Percentiles rank a stretch among this genome's conserved stretches.
Conservation (phyloP, 805 yeast genomes). For the Candida odintsovae region DNA sequence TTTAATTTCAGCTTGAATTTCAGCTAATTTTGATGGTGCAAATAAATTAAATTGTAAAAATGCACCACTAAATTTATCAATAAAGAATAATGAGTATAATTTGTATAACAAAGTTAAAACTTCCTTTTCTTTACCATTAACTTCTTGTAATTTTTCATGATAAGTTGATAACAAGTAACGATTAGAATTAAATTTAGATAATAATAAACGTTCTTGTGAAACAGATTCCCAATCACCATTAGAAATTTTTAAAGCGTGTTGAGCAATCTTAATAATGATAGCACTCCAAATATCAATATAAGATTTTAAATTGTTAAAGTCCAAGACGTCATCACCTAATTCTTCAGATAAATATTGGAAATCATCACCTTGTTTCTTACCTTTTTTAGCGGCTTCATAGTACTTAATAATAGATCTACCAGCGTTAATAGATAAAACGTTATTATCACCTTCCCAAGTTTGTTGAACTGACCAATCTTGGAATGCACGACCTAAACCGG, state of each 20-base stretch:
- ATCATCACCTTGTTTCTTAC: constrained; percentile 26
- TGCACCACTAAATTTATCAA: constrained; percentile 65
- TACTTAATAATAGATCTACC: constrained; percentile 62
- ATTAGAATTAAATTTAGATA: constrained; percentile 37
- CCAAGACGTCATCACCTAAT: constrained; percentile 22
- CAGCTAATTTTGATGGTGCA: constrained; percentile 40
- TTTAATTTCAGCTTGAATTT: constrained; percentile 38
- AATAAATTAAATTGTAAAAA: constrained; percentile 63
- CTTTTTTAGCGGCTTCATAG: constrained; percentile 32
- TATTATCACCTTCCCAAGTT: constrained; percentile 98
- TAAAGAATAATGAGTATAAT: constrained; percentile 57
- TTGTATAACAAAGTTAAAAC: constrained; percentile 50
- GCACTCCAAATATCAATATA: constrained; percentile 28
- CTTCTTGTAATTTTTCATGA: constrained; percentile 21
- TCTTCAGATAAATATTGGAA: constrained; percentile 26
- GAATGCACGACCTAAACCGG: constrained; percentile 85
- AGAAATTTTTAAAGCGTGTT: constrained; percentile 26
- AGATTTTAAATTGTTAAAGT: constrained; percentile 14
- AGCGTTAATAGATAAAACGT: constrained; percentile 73
- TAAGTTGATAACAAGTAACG: constrained; percentile 30
- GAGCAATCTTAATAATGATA: constrained; percentile 27
- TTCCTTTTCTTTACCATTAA: constrained; percentile 33
- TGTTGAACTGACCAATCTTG: constrained; percentile 97
- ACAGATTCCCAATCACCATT: constrained; percentile 30
- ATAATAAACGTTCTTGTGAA: constrained; percentile 31